These are phyloP conservation scores for Backusella mclennaniae DNA, from an alignment of 192 early-diverging fungal genomes.

Conservation along the genomic window DNA sequence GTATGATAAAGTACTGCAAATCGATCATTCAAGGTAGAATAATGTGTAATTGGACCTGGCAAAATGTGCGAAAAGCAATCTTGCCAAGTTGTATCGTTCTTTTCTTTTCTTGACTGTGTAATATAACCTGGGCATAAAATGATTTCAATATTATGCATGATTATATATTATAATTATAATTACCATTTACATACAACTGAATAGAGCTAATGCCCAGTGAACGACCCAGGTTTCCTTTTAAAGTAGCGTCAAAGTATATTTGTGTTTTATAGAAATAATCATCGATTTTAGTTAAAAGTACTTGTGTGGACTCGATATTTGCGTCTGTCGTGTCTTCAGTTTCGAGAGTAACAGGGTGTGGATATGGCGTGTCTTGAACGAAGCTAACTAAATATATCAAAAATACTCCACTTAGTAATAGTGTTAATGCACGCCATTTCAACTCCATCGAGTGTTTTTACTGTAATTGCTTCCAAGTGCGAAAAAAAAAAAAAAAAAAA, in stretches of 20 bases:
- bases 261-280: constrained; percentile 31
- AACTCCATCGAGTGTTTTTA: too few species aligned
- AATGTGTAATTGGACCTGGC: constrained; percentile 22
- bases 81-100: constrained; percentile 12
- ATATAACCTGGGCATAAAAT: background rate
- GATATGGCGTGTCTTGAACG: constrained; percentile 34
- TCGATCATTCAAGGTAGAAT: constrained; percentile 6
- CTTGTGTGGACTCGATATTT: background rate
- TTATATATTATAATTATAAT: background rate
- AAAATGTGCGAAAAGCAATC: constrained; percentile 16
- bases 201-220: constrained; percentile 11
- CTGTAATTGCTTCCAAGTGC: too few species aligned
- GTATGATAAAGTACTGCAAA: constrained; percentile 32
- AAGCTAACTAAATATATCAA: constrained; percentile 34
- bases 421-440: constrained; percentile 36
- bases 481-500: background rate
- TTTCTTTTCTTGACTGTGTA: background rate
- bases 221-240: background rate
- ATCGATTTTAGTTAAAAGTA: constrained; percentile 4
- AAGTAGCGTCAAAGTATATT: constrained; percentile 15
- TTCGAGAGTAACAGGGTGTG: constrained; percentile 19
- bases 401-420: constrained; percentile 22
- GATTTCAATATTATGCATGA: background rate
- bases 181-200: constrained; percentile 15
- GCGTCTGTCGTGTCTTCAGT: background rate